phyloP scores from a whole-genome alignment of 257 asterid genomes.

The Catharanthus roseus region DNA sequence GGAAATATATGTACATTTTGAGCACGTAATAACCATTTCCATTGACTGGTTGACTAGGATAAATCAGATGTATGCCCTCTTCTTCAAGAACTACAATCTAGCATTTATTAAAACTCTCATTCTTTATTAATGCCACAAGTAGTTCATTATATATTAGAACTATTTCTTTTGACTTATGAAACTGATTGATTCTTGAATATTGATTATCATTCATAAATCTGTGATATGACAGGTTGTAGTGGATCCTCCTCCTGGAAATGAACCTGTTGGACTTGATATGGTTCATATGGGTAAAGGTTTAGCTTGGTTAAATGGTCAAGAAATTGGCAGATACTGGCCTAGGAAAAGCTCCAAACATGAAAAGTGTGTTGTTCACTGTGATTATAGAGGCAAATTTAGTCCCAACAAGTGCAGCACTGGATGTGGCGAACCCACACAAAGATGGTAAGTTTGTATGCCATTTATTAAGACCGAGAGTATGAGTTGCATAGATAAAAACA shows the following conservation, averaged over 20 bases:
- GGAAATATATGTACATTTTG: neutral
- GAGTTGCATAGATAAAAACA: neutral
- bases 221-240: constrained; percentile 50
- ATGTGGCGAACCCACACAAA: constrained; percentile 83
- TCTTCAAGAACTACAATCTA: neutral
- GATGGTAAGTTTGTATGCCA: constrained; percentile 52
- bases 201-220: neutral
- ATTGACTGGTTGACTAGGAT: neutral
- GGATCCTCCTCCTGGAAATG: constrained; percentile 74
- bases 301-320: constrained; percentile 92
- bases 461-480: neutral
- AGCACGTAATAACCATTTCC: neutral
- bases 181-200: neutral
- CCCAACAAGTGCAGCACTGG: constrained; percentile 83
- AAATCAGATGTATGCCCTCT: neutral
- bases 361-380: constrained; percentile 58
- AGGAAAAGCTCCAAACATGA: constrained; percentile 62
- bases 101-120: neutral
- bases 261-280: constrained; percentile 86
- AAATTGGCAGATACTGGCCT: constrained; percentile 90
- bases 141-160: neutral
- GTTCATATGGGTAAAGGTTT: constrained; percentile 88
- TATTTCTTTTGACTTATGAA: neutral
- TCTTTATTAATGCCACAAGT: neutral
- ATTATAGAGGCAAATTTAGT: constrained; percentile 75